Base-by-base conservation (phyloP, 1,284 basidiomycete genomes). In the Cutaneotrichosporon cyanovorans region DNA sequence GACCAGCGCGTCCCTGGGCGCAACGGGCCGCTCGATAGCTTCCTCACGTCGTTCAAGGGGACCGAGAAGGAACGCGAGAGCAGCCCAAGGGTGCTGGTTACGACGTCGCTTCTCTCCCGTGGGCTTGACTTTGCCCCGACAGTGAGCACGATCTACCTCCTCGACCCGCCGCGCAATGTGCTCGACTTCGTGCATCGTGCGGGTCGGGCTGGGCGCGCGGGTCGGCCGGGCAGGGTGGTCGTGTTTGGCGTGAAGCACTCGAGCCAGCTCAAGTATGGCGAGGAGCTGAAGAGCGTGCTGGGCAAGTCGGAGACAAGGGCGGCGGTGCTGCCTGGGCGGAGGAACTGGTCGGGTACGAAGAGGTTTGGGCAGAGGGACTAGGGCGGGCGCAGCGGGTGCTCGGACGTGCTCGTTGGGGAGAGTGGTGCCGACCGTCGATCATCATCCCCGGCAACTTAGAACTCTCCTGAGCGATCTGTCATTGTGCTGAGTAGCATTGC, bases 111-210 rank as follows among this genome's bases (percentile, higher is more conserved):
- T 19, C 81, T 93, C 23, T 88, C 87, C n/a, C 80, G 90, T 15
- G 90, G 89, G 3, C 77, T 93, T 10, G 90, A 93, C 66, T 93
- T 93, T 61, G 75, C 80, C 14, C 80, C 87, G 0, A 72, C 74
- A 4, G 80, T 91, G 56, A 76, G 77, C 52, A 80, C 88, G 55
- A 84, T 90, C 4, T 84, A 91, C 67, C 82, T 91, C 55, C 76
- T 86, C 21, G 88, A 91, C 56, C 80, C 85, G 60, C 85, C 87
- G 20, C 74, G 84, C 55, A 90, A 87, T 65, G 84, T 86, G 75
- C 78, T 90, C 37, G 87, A 92, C 69, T 90, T 92, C 63, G 69
- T 92, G 50, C 89, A 92, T 71, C 81, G 89, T 5, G 89, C 89
- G 0, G 89, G 89, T 7, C 75, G 75, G 18, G 69, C 73, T 0